These are phyloP conservation scores for Termitomyces sp. DNA, from an alignment of 768 basidiomycete species.

Conservation along the genomic window DNA sequence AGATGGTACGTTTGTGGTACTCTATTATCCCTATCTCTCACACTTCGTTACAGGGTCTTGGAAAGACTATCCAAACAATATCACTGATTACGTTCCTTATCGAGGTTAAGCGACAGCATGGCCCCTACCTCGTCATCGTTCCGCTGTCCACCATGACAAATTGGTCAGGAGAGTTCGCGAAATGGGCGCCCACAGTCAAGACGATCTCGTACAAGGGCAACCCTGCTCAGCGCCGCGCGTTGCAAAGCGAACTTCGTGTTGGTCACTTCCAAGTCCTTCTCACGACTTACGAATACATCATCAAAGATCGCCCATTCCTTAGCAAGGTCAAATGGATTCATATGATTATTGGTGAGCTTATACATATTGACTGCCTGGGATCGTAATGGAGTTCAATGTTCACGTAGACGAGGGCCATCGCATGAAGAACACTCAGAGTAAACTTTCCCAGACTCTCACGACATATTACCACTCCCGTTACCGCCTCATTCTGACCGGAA, in stretches of 20 bases:
- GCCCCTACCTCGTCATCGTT: constrained; percentile 93
- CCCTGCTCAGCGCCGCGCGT: constrained; percentile 70
- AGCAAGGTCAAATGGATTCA: constrained; percentile 94
- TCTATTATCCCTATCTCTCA: constrained; percentile 1
- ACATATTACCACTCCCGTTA: constrained; percentile 91
- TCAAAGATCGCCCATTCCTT: constrained; percentile 89
- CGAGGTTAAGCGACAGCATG: constrained; percentile 84
- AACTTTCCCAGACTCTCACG: constrained; percentile 84
- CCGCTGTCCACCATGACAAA: constrained; percentile 96
- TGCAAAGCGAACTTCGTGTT: constrained; percentile 73
- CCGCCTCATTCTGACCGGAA: constrained; percentile 92
- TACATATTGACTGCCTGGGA: neutral
- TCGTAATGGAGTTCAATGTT: neutral
- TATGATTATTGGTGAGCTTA: constrained; percentile 83
- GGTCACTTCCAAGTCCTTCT: constrained; percentile 88
- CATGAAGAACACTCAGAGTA: constrained; percentile 94
- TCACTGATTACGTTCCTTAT: constrained; percentile 95
- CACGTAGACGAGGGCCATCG: constrained; percentile 86
- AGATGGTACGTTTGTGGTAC: constrained; percentile 59
- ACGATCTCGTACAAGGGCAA: constrained; percentile 89
- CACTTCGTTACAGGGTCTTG: constrained; percentile 64
- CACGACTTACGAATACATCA: constrained; percentile 97
- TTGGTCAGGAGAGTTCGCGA: constrained; percentile 95
- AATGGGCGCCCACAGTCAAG: constrained; percentile 87
- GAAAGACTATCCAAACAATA: constrained; percentile 93